A percentile compares a stretch with the other conserved stretches of the same genome.
These are phyloP conservation scores for Trichoderma sp. DNA, from an alignment of 2,329 filamentous ascomycete genomes.

Conservation along the genomic window DNA sequence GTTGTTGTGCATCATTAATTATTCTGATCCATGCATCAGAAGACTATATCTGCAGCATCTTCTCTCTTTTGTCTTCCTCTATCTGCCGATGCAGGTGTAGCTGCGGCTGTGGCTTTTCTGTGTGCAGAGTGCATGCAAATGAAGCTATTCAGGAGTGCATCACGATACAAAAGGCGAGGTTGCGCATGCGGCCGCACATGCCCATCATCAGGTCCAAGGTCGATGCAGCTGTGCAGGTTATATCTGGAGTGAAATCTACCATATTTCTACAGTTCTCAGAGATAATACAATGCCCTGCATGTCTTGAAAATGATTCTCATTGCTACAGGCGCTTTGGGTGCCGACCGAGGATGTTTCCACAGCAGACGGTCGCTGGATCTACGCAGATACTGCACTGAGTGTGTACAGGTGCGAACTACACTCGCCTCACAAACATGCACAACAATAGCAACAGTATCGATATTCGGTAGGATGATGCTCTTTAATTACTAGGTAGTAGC, in stretches of 20 bases:
- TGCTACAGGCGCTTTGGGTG: neutral
- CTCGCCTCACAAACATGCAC: neutral
- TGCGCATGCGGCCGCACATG: neutral
- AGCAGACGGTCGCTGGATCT: neutral
- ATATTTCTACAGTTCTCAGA: neutral
- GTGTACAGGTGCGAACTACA: neutral
- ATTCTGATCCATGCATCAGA: neutral
- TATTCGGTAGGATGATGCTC: neutral
- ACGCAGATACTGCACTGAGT: neutral
- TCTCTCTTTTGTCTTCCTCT: neutral
- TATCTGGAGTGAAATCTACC: neutral
- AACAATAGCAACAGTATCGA: neutral
- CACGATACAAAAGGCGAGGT: neutral
- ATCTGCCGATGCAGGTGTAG: neutral
- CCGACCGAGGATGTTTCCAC: neutral
- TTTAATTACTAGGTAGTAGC: neutral
- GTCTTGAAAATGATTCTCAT: neutral
- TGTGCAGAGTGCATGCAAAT: neutral
- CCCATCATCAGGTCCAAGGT: neutral
- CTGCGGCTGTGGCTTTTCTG: neutral
- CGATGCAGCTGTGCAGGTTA: neutral
- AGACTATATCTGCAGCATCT: neutral
- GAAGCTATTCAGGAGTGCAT: neutral
- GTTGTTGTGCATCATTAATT: neutral
- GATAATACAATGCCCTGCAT: neutral